These are phyloP conservation scores for Nannizziopsis arthrosporioides DNA, from an alignment of 2,329 filamentous ascomycete species.

Conservation along the genomic window DNA sequence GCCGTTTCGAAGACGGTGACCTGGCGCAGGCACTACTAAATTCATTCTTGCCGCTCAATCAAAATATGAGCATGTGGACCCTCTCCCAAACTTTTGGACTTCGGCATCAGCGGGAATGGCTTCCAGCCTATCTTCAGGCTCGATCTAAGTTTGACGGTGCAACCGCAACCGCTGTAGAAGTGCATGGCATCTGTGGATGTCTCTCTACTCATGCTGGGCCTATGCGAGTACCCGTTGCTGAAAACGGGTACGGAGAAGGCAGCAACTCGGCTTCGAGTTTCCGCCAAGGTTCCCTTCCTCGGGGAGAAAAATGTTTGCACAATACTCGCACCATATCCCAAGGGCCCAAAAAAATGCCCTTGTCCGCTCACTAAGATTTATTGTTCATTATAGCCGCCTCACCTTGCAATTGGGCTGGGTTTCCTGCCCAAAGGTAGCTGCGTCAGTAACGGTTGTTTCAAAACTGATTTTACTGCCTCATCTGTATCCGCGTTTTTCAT, in stretches of 20 bases:
- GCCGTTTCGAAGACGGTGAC: background rate
- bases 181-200: slow-evolving; percentile 9
- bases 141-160: slow-evolving; percentile 11
- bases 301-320: slow-evolving; percentile 2
- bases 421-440: slow-evolving; percentile 4
- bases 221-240: slow-evolving; percentile 12
- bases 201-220: slow-evolving; percentile 8
- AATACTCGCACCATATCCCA: background rate
- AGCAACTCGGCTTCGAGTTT: slow-evolving; percentile 4
- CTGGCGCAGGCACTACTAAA: background rate
- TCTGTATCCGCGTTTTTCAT: slow-evolving; percentile 3
- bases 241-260: slow-evolving; percentile 5
- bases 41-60: background rate
- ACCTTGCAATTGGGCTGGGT: slow-evolving; percentile 6
- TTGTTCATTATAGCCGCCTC: slow-evolving; percentile 3
- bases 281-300: background rate
- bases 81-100: background rate
- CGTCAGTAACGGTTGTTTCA: slow-evolving; percentile 1
- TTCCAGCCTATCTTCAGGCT: slow-evolving; percentile 8
- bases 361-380: background rate
- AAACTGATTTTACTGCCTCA: background rate
- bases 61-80: slow-evolving; percentile 2
- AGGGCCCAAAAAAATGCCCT: background rate
- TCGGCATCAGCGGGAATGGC: slow-evolving; percentile 2
- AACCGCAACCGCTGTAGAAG: slow-evolving; percentile 11